phyloP scores from a whole-genome alignment of 2,329 filamentous ascomycete species.

The Teratosphaeria gauchensis region DNA sequence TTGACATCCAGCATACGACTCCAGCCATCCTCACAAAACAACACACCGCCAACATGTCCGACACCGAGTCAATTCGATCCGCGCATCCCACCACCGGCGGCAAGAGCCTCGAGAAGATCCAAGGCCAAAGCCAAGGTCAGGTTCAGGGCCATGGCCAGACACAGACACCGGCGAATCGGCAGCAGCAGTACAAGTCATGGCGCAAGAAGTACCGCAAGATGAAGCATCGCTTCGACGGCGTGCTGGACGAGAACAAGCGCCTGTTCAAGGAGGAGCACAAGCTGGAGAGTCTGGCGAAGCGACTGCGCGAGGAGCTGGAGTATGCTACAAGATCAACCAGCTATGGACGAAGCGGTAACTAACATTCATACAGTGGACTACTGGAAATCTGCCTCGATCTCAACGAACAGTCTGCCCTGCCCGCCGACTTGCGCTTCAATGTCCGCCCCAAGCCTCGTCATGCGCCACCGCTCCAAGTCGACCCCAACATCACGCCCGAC shows the following conservation, averaged over 20 bases:
- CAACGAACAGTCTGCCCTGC: conserved; percentile 58
- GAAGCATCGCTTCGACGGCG: conserved; percentile 66
- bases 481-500: conserved; percentile 21
- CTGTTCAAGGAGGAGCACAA: conserved; percentile 74
- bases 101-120: conserved; percentile 12
- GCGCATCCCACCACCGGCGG: conserved; percentile 12
- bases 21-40: background rate
- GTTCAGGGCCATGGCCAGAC: too few relatives aligned
- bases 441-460: conserved; percentile 67
- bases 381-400: conserved; percentile 83
- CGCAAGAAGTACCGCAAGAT: conserved; percentile 90
- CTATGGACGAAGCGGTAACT: background rate
- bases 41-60: conserved; percentile 14
- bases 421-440: conserved; percentile 36
- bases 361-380: conserved; percentile 53
- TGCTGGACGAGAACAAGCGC: conserved; percentile 71
- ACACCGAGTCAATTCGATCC: conserved; percentile 19
- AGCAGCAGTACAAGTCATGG: conserved; percentile 28
- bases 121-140: background rate
- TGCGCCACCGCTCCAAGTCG: conserved; percentile 28
- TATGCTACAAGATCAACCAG: conserved; percentile 37
- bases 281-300: conserved; percentile 68
- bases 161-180: conserved; percentile 1
- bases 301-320: conserved; percentile 88
- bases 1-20: background rate